Evolutionary conservation across 352 stramenopile genomes (phyloP).

Genomic region (Thalassiosira mediterranea): DNA sequence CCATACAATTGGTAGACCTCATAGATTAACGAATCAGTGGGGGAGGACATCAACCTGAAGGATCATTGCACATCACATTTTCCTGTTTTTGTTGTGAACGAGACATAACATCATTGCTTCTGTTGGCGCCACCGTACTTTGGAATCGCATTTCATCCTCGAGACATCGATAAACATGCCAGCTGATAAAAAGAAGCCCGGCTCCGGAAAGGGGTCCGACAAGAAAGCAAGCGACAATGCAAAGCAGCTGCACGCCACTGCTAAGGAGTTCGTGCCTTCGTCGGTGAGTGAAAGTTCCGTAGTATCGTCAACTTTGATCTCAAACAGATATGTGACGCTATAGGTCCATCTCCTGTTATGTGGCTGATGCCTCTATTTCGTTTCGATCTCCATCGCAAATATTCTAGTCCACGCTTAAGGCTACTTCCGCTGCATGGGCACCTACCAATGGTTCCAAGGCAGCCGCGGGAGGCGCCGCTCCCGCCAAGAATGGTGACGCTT

Average conservation of each 20-base stretch:
- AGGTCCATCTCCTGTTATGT: background rate
- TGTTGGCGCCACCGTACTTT: background rate
- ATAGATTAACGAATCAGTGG: slow-evolving; percentile 13
- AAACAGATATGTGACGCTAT: background rate
- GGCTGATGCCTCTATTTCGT: background rate
- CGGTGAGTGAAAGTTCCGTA: slow-evolving; percentile 27
- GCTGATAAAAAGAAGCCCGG: slow-evolving; percentile 29
- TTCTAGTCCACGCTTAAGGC: slow-evolving; percentile 36
- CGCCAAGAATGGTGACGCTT: slow-evolving; percentile 4
- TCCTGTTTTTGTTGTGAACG: background rate
- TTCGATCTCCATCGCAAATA: slow-evolving; percentile 7
- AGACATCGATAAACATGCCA: slow-evolving; percentile 26
- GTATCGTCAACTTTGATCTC: background rate
- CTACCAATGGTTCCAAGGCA: slow-evolving; percentile 9
- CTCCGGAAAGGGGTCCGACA: slow-evolving; percentile 41
- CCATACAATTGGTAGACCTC: slow-evolving; percentile 15
- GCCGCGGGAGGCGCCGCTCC: background rate
- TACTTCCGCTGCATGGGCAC: slow-evolving; percentile 19
- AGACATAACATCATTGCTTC: too few relatives aligned
- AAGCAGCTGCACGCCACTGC: slow-evolving; percentile 19
- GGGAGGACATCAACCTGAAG: slow-evolving; percentile 20
- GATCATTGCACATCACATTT: slow-evolving; percentile 6
- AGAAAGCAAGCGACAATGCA: slow-evolving; percentile 94
- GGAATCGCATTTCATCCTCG: background rate
- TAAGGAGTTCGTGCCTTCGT: slow-evolving; percentile 55